Evolutionary conservation across 768 basidiomycete genomes (phyloP).

Genomic region (Gloeophyllum trabeum): DNA sequence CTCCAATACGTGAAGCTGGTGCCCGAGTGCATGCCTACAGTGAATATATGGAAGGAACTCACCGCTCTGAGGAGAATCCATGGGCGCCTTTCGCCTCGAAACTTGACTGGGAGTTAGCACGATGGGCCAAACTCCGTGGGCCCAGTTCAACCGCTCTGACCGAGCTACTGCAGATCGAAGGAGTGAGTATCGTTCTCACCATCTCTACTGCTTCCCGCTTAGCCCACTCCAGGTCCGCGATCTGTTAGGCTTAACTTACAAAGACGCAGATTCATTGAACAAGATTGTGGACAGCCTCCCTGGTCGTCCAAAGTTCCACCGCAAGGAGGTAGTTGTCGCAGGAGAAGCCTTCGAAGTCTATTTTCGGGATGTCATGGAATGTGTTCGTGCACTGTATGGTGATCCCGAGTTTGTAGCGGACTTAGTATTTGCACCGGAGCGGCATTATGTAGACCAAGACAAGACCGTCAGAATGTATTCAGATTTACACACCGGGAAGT

Average conservation of each 20-base stretch:
- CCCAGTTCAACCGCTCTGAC: constrained; percentile 24
- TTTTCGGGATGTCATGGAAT: constrained; percentile 5
- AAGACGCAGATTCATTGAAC: background rate
- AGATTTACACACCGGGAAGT: constrained; percentile 8
- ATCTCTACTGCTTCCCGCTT: too few species aligned
- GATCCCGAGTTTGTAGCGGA: constrained; percentile 4
- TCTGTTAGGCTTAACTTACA: background rate
- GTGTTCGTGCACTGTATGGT: constrained; percentile 4
- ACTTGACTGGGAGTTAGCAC: background rate
- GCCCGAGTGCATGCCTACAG: too few species aligned
- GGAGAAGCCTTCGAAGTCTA: constrained; percentile 14
- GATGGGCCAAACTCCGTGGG: constrained; percentile 14
- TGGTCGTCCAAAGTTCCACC: too few species aligned
- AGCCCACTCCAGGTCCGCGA: background rate
- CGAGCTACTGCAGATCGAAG: constrained; percentile 26
- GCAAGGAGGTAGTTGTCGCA: constrained; percentile 24
- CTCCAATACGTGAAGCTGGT: too few species aligned
- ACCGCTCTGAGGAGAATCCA: background rate
- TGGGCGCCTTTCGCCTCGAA: background rate
- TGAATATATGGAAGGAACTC: background rate
- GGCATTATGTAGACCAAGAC: constrained; percentile 2
- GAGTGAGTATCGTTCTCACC: constrained; percentile 16
- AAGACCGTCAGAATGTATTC: constrained; percentile 1
- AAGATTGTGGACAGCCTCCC: constrained; percentile 2
- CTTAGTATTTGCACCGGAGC: constrained; percentile 2